These are phyloP conservation scores for Penicillium nucicola DNA, from an alignment of 495 filamentous ascomycete genomes.

Conservation along the genomic window DNA sequence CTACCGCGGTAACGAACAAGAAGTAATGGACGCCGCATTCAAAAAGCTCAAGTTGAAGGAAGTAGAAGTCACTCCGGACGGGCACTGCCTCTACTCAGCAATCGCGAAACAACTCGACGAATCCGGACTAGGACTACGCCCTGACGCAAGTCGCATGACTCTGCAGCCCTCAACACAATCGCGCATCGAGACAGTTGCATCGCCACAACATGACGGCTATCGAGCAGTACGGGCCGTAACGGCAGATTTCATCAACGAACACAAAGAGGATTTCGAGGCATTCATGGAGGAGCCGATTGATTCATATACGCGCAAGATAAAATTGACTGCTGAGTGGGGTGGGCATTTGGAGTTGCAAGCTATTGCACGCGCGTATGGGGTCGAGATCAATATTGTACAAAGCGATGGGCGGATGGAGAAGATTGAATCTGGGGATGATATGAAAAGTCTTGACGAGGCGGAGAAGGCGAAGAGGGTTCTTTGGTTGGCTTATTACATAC, in stretches of 20 bases:
- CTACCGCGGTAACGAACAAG: slow-evolving; percentile 67
- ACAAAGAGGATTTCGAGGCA: slow-evolving; percentile 58
- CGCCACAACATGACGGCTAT: slow-evolving; percentile 43
- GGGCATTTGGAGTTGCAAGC: slow-evolving; percentile 87
- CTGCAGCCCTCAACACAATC: slow-evolving; percentile 35
- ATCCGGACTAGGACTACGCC: slow-evolving; percentile 42
- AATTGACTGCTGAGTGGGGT: slow-evolving; percentile 94
- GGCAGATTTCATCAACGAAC: slow-evolving; percentile 54
- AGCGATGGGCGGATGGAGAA: slow-evolving; percentile 73
- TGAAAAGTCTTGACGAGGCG: slow-evolving; percentile 43
- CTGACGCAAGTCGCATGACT: slow-evolving; percentile 40
- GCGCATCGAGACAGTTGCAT: slow-evolving; percentile 42
- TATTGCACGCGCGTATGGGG: slow-evolving; percentile 75
- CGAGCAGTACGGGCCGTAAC: slow-evolving; percentile 46
- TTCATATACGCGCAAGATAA: slow-evolving; percentile 70
- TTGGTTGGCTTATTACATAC: slow-evolving; percentile 94
- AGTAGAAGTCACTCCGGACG: slow-evolving; percentile 80
- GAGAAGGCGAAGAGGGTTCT: slow-evolving; percentile 45
- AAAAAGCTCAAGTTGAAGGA: slow-evolving; percentile 61
- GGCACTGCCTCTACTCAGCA: slow-evolving; percentile 94
- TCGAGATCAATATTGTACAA: slow-evolving; percentile 84
- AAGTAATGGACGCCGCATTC: slow-evolving; percentile 65
- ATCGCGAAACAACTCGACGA: slow-evolving; percentile 75
- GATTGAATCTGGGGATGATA: slow-evolving; percentile 52
- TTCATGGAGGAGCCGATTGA: slow-evolving; percentile 84